Evolutionary conservation across 2,329 filamentous ascomycete genomes (phyloP), one percentile per base, ranked within the genome.

Genomic region (Fusarium haematococcum): DNA sequence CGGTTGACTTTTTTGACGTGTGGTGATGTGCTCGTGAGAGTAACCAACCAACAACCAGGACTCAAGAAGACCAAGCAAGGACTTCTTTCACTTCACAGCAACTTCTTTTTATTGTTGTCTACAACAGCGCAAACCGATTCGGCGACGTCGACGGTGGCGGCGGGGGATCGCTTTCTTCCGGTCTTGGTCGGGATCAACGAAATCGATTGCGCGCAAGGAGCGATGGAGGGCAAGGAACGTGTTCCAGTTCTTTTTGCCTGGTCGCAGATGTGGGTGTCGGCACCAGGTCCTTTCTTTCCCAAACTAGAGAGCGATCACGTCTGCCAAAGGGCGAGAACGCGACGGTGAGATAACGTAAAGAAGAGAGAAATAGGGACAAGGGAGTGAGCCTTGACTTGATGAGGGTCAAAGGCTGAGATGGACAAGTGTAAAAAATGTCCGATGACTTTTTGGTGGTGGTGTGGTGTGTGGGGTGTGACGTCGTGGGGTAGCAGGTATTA

Each of bases 171-270:
- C 79, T 79, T 79, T 78, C 77, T 75, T 75, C 77, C 79, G 79
- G 80, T 82, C 80, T 81, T 76, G 78, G 81, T 75, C 66, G 70
- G n/a, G 71, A 39, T 79, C 80, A 80, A 81, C 77, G 78, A 79
- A 78, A 75, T 84, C 80, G 79, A 65, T 78, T 83, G 81, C 80
- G 79, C 75, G 73, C 63, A 79, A 77, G 76, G 74, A 74, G 78
- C 78, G 80, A 83, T 70, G 66, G 75, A 75, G 71, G 60, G 50
- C 74, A 81, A 82, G 75, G 78, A 84, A 84, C 84, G 84, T 85
- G 67, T 85, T 85, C 79, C 84, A 85, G 84, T 84, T 82, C 81
- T 80, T 80, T 62, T 79, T 73, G 75, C 77, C 77, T 77, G 75
- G 70, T 80, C 77, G 81, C 76, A 67, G 41, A 68, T 58, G 11